These are phyloP conservation scores for Aspergillus affinis DNA, from an alignment of 495 filamentous ascomycete species.

Conservation along the genomic window DNA sequence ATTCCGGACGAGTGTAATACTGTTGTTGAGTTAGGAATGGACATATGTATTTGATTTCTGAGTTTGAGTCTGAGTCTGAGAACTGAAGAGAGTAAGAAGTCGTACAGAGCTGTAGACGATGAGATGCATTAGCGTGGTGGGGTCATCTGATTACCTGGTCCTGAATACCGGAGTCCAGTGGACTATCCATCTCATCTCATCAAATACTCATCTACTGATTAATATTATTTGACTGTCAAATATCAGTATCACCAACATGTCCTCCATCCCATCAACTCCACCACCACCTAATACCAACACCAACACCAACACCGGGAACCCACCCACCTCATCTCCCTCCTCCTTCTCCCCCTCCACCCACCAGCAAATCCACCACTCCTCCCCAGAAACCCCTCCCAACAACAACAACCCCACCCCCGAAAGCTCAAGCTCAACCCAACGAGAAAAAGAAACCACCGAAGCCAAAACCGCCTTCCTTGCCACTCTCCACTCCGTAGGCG, in stretches of 20 bases:
- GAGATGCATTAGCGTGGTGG: background rate
- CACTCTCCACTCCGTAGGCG: constrained; percentile 71
- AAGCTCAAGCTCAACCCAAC: constrained; percentile 9
- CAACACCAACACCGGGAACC: too few relatives aligned
- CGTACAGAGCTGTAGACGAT: too few relatives aligned
- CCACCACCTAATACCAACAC: background rate
- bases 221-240: too few relatives aligned
- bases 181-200: too few relatives aligned
- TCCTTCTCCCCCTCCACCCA: background rate
- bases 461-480: constrained; percentile 74
- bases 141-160: background rate
- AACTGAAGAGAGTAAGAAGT: too few relatives aligned
- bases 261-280: background rate
- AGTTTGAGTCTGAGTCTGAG: background rate
- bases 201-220: too few relatives aligned
- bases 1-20: constrained; percentile 14
- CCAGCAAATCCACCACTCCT: background rate
- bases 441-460: constrained; percentile 51
- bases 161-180: too few relatives aligned
- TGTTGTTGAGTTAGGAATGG: background rate
- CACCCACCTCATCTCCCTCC: too few relatives aligned
- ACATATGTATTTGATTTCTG: background rate
- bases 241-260: background rate
- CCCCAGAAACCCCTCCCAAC: constrained; percentile 1
- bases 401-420: constrained; percentile 6